These are phyloP conservation scores for Secale cereale DNA, from an alignment of 176 grass and related monocot genomes.

Conservation along the genomic window DNA sequence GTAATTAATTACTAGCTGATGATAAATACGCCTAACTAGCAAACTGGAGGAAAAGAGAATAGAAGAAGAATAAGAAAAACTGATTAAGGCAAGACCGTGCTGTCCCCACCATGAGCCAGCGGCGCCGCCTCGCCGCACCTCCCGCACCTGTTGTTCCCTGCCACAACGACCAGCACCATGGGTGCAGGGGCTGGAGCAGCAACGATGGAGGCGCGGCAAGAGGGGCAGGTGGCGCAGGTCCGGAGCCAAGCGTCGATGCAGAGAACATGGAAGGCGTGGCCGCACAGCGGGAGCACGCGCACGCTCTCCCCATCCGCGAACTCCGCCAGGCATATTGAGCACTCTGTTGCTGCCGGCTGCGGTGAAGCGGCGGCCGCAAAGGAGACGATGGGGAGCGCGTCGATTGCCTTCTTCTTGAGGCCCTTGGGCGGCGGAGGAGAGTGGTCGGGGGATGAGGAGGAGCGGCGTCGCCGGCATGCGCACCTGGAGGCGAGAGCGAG, in stretches of 20 bases:
- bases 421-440: neutral
- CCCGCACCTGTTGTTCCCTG: slow-evolving; percentile 8
- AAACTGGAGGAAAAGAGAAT: neutral
- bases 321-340: slow-evolving; percentile 47
- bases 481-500: slow-evolving; percentile 48
- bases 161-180: neutral
- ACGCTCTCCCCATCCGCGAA: slow-evolving; percentile 39
- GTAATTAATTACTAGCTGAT: too few relatives aligned
- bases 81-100: slow-evolving; percentile 2
- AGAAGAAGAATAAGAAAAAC: neutral
- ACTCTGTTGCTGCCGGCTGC: neutral
- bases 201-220: slow-evolving; percentile 20
- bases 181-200: neutral
- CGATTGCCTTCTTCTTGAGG: too few relatives aligned
- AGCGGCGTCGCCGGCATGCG: neutral
- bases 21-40: neutral
- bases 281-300: slow-evolving; percentile 51
- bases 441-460: too few relatives aligned
- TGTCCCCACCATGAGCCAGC: neutral
- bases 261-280: slow-evolving; percentile 48
- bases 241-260: slow-evolving; percentile 72
- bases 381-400: too few relatives aligned
- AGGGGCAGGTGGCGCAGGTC: slow-evolving; percentile 39
- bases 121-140: slow-evolving; percentile 20
- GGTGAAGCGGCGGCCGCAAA: neutral